phyloP scores from a whole-genome alignment of 2,329 filamentous ascomycete species.

The Colletotrichum sublineola region DNA sequence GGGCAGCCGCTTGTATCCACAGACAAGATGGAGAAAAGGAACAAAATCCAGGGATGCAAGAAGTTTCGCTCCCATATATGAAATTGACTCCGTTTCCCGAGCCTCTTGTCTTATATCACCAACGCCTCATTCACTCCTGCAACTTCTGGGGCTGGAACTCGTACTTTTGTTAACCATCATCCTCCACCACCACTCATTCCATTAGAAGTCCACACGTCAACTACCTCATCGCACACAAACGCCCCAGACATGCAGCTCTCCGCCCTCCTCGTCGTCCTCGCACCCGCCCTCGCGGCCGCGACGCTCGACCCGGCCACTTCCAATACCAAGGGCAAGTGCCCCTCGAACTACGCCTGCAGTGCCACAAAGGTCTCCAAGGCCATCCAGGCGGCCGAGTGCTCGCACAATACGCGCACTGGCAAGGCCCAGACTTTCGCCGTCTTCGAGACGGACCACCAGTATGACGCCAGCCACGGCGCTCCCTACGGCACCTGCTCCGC shows the following conservation, averaged over 20 bases:
- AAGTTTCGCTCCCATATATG: not conserved
- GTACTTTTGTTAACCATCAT: not conserved
- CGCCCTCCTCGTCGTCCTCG: slow-evolving; percentile 30
- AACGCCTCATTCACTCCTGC: not conserved
- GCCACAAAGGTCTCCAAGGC: slow-evolving; percentile 38
- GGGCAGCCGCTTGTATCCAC: slow-evolving; percentile 15
- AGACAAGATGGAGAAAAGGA: slow-evolving; percentile 9
- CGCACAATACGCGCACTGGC: slow-evolving; percentile 38
- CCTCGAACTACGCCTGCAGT: slow-evolving; percentile 34
- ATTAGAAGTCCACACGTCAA: not conserved
- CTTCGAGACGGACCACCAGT: slow-evolving; percentile 39
- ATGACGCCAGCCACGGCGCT: slow-evolving; percentile 29
- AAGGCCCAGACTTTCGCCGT: slow-evolving; percentile 39
- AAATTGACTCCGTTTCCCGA: not conserved
- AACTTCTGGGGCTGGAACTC: slow-evolving; percentile 10
- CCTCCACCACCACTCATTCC: not conserved
- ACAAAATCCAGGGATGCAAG: slow-evolving; percentile 1
- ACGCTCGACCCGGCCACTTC: slow-evolving; percentile 38
- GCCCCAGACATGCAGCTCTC: slow-evolving; percentile 22
- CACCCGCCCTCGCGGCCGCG: slow-evolving; percentile 32
- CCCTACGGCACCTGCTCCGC: slow-evolving; percentile 40
- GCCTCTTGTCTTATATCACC: not conserved
- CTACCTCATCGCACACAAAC: not conserved
- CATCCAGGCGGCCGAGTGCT: slow-evolving; percentile 42
- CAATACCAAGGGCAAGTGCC: slow-evolving; percentile 40